Conservation (phyloP, 1,284 basidiomycete genomes). For the Chalciporus piperatoides region DNA sequence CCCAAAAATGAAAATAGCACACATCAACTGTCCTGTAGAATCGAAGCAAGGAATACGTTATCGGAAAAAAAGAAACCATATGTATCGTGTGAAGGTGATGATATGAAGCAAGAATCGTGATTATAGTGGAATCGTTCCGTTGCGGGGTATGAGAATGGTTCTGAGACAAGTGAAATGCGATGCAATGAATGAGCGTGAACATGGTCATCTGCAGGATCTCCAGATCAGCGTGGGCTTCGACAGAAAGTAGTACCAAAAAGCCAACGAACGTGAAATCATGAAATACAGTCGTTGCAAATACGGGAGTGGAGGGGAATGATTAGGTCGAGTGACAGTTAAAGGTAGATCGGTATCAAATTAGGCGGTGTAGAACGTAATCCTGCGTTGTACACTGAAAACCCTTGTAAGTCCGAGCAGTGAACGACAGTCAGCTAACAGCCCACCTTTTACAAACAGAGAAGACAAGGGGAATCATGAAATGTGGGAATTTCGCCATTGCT, state of each 20-base stretch:
- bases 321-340: constrained; percentile 24
- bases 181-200: constrained; percentile 26
- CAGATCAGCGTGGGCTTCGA: constrained; percentile 7
- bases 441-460: constrained; percentile 24
- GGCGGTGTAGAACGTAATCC: constrained; percentile 24
- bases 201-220: constrained; percentile 23
- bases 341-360: constrained; percentile 28
- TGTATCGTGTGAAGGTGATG: constrained; percentile 16
- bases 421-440: not conserved
- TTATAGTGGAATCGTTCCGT: constrained; percentile 27
- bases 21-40: constrained; percentile 8
- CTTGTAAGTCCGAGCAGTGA: constrained; percentile 2
- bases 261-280: constrained; percentile 27
- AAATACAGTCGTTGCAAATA: constrained; percentile 28
- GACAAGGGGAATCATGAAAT: constrained; percentile 9
- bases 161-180: constrained; percentile 22
- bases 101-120: constrained; percentile 25
- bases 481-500: constrained; percentile 1
- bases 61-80: constrained; percentile 6
- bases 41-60: constrained; percentile 8
- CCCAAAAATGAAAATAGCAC: constrained; percentile 5
- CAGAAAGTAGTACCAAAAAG: not conserved
- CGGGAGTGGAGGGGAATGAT: constrained; percentile 16
- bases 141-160: constrained; percentile 28
- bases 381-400: constrained; percentile 28